These are phyloP conservation scores for Schwanniomyces polymorphus DNA, from an alignment of 805 yeast genomes.

Conservation along the genomic window DNA sequence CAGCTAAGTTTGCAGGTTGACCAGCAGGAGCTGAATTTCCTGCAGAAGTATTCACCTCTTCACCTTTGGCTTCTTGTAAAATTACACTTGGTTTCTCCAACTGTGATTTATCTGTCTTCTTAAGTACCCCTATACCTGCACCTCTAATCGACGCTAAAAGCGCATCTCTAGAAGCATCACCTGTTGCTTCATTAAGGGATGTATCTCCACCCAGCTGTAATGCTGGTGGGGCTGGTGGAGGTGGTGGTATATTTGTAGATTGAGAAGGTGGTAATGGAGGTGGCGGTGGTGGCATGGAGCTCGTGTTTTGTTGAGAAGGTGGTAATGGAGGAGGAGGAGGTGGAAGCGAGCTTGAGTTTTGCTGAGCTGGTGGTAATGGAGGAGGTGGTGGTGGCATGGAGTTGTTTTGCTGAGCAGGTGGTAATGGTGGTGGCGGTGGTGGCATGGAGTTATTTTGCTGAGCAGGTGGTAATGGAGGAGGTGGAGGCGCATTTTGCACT, in stretches of 20 bases:
- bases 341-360: constrained; percentile 15
- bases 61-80: constrained; percentile 72
- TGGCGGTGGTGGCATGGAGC: constrained; percentile 23
- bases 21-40: constrained; percentile 49
- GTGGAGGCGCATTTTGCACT: constrained; percentile 21
- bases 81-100: constrained; percentile 76
- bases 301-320: constrained; percentile 21
- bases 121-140: constrained; percentile 69
- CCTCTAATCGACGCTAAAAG: constrained; percentile 82
- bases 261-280: constrained; percentile 48
- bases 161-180: constrained; percentile 71
- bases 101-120: constrained; percentile 79
- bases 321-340: constrained; percentile 30
- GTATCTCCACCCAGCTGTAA: constrained; percentile 8
- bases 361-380: constrained; percentile 44
- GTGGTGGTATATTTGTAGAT: constrained; percentile 15
- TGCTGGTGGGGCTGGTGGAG: constrained; percentile 28
- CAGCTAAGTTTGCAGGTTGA: constrained; percentile 70
- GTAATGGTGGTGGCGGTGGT: constrained; percentile 25
- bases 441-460: constrained; percentile 26
- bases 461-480: constrained; percentile 44
- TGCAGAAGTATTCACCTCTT: constrained; percentile 40
- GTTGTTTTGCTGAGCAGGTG: constrained; percentile 20
- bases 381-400: constrained; percentile 30
- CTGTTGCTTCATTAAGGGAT: constrained; percentile 2